Conservation (phyloP, 768 basidiomycete genomes). For the Butyriboletus loyo region DNA sequence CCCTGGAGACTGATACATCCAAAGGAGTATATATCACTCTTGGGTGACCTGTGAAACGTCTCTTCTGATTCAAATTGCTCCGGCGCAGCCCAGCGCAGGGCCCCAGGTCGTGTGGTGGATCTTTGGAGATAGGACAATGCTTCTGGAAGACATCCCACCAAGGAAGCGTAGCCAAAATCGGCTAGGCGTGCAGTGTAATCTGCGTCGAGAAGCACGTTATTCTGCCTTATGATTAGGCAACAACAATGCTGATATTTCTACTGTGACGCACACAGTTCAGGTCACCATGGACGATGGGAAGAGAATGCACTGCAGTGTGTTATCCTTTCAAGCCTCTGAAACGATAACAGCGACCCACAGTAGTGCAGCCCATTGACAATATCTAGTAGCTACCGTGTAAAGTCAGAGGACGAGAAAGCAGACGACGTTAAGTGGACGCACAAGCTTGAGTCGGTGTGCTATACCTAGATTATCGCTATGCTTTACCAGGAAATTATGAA, state of each 20-base stretch:
- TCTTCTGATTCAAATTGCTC: slow-evolving; percentile 26
- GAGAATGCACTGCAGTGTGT: slow-evolving; percentile 11
- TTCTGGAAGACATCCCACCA: slow-evolving; percentile 9
- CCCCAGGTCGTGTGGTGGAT: slow-evolving; percentile 30
- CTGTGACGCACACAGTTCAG: slow-evolving; percentile 12
- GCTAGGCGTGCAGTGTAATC: slow-evolving; percentile 35
- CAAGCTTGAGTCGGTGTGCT: slow-evolving; percentile 11
- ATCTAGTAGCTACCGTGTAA: slow-evolving; percentile 11
- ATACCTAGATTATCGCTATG: background rate
- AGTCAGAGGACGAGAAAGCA: slow-evolving; percentile 18
- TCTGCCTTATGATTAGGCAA: slow-evolving; percentile 3
- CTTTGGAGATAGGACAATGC: slow-evolving; percentile 4
- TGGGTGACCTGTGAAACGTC: background rate
- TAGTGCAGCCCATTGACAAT: slow-evolving; percentile 14
- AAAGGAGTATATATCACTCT: slow-evolving; percentile 17
- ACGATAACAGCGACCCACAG: slow-evolving; percentile 1
- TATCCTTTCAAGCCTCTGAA: background rate
- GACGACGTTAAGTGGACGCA: slow-evolving; percentile 6
- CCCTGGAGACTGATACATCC: slow-evolving; percentile 31
- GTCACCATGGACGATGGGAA: slow-evolving; percentile 19
- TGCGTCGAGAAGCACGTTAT: slow-evolving; percentile 18
- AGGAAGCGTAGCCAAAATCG: slow-evolving; percentile 43
- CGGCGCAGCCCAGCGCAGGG: slow-evolving; percentile 44
- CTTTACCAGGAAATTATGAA: slow-evolving; percentile 15
- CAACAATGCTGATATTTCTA: background rate